Evolutionary conservation across 2,329 filamentous ascomycete genomes (phyloP).

Genomic region (Nothophoma quercina): DNA sequence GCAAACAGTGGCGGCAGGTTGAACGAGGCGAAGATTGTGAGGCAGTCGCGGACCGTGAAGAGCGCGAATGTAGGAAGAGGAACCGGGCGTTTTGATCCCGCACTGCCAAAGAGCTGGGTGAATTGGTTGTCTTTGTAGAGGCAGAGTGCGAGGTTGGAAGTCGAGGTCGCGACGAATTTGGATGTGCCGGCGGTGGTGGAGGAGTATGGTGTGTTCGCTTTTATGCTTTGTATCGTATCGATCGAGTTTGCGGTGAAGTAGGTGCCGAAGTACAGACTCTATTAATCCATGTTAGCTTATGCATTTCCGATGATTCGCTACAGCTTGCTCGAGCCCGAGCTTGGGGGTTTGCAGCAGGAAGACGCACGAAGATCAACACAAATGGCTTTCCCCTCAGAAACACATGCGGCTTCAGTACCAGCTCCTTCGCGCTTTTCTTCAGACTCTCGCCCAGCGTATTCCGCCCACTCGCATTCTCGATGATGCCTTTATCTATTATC

Average conservation of each 20-base stretch:
- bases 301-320: no score
- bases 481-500: slow-evolving; percentile 82
- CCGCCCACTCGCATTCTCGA: slow-evolving; percentile 80
- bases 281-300: no score
- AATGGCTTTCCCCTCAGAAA: slow-evolving; percentile 72
- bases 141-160: slow-evolving; percentile 84
- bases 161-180: slow-evolving; percentile 82
- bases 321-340: no score
- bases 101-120: slow-evolving; percentile 76
- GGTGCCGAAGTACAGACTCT: slow-evolving; percentile 81
- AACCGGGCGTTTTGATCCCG: slow-evolving; percentile 60
- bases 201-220: slow-evolving; percentile 62
- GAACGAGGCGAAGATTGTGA: slow-evolving; percentile 92
- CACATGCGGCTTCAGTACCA: slow-evolving; percentile 67
- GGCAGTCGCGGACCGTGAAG: slow-evolving; percentile 82
- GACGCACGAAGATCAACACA: slow-evolving; percentile 64
- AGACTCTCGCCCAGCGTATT: slow-evolving; percentile 67
- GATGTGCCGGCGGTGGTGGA: slow-evolving; percentile 74
- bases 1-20: slow-evolving; percentile 84
- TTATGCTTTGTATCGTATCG: slow-evolving; percentile 78
- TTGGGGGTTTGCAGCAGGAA: no score
- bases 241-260: slow-evolving; percentile 88
- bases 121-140: slow-evolving; percentile 91
- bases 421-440: slow-evolving; percentile 62
- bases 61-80: slow-evolving; percentile 76